Conservation (phyloP, 495 filamentous ascomycete genomes). For the Delitschia confertaspora region DNA sequence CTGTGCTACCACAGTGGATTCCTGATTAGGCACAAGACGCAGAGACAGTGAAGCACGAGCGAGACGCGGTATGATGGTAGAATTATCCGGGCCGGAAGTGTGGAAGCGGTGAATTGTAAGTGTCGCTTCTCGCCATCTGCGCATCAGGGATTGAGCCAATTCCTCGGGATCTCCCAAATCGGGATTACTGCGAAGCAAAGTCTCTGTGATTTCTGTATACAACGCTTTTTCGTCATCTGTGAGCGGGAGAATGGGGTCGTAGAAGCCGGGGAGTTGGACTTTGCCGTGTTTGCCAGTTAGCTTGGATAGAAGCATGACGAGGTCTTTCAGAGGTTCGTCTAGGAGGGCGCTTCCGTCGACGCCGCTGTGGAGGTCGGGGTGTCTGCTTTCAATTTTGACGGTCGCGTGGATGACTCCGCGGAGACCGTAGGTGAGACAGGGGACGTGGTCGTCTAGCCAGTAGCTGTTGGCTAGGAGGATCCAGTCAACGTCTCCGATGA, state of each 20-base stretch:
- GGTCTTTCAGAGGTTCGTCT: conserved; percentile 82
- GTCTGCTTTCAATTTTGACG: conserved; percentile 70
- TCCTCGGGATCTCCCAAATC: conserved; percentile 55
- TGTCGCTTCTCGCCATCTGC: conserved; percentile 91
- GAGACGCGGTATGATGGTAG: conserved; percentile 77
- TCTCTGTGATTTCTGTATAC: conserved; percentile 73
- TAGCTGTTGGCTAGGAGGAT: conserved; percentile 94
- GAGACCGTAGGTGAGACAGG: conserved; percentile 89
- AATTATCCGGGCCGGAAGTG: conserved; percentile 70
- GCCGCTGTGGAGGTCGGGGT: conserved; percentile 87
- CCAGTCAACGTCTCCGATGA: conserved; percentile 85
- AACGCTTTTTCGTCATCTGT: conserved; percentile 67
- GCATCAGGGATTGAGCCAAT: conserved; percentile 73
- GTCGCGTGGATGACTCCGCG: conserved; percentile 94
- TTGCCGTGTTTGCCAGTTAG: conserved; percentile 61
- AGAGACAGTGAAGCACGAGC: conserved; percentile 82
- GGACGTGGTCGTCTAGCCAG: conserved; percentile 92
- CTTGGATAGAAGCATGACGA: conserved; percentile 68
- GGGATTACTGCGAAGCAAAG: conserved; percentile 62
- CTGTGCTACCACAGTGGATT: conserved; percentile 61
- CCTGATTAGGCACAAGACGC: conserved; percentile 87
- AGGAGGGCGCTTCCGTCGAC: conserved; percentile 85
- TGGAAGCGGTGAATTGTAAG: conserved; percentile 89
- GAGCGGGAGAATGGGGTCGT: conserved; percentile 68
- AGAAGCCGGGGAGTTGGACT: conserved; percentile 66